Evolutionary conservation across 2,329 filamentous ascomycete genomes (phyloP), one percentile per base, ranked within the genome.

Genomic region (Aureobasidium leucospermi): DNA sequence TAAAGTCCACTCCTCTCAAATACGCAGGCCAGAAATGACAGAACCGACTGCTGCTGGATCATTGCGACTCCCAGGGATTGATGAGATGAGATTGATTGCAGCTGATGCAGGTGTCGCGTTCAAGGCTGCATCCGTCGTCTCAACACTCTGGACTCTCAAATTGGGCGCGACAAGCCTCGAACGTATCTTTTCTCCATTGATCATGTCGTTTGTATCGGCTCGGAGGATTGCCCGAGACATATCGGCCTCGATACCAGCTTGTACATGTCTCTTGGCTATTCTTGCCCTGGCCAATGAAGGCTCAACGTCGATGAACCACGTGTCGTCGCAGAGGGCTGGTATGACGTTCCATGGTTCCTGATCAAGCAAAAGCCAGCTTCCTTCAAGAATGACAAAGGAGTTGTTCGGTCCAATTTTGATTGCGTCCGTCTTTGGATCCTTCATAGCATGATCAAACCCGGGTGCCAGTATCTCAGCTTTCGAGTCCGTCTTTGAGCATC

Each of bases 261-360:
- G 8, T 3, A 49, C n/a, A 11, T 57, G 51, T 10, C 76, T 65
- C 32, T 63, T 63, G 0, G 76, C 75, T 15, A 77, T 68, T 11
- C 76, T 67, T n/a, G 63, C 62, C 29, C 70, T 63, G 2, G 75
- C 75, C 19, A 74, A 63, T 2, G 61, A 59, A 2, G 71, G 63
- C 41, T 77, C 73, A 0, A 76, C 71, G 32, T 73, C 67, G 0
- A 79, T 71, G 19, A 78, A 73, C 63, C 75, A 73, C 1, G 69
- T 69, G n/a, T 75, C 73, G 58, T 79, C 76, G 2, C 75, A 71
- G 4, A 75, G 29, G 0, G 43, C 39, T 2, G 68, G 64, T 23
- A 78, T 68, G 28, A 70, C 67, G 6, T 63, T 62, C 75, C 72
- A 76, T 2, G 68, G 67, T 9, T 58, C 64, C 31, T 67, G 63